Conservation (phyloP, 2,329 filamentous ascomycete genomes). For the Alternaria novae-zelandiae region DNA sequence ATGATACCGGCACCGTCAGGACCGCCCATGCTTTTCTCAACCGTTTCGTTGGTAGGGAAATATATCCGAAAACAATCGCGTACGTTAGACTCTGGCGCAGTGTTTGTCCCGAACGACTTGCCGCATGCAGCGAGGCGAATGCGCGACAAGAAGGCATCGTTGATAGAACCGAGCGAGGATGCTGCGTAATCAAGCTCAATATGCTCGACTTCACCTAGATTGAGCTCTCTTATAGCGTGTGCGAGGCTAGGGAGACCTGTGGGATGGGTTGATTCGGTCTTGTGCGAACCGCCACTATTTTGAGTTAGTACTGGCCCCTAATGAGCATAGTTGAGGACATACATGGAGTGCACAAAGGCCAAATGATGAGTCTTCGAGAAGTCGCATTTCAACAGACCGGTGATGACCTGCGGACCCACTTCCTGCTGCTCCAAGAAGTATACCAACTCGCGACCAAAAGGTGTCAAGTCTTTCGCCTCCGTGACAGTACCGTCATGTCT, state of each 20-base stretch:
- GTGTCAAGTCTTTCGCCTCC: conserved; percentile 48
- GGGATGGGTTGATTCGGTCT: conserved; percentile 47
- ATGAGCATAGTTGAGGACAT: conserved; percentile 42
- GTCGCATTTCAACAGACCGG: conserved; percentile 78
- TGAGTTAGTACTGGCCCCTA: conserved; percentile 5
- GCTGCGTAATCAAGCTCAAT: conserved; percentile 77
- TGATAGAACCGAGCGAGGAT: conserved; percentile 82
- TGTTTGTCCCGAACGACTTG: conserved; percentile 10
- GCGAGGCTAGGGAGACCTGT: conserved; percentile 80
- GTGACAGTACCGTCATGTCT: conserved; percentile 42
- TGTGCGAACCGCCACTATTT: conserved; percentile 42
- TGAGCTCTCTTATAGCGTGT: conserved; percentile 60
- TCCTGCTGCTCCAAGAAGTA: conserved; percentile 73
- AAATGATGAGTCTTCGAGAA: conserved; percentile 75
- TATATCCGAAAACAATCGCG: conserved; percentile 37
- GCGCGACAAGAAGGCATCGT: conserved; percentile 67
- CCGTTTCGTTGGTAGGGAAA: conserved; percentile 48
- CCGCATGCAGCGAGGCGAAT: conserved; percentile 65
- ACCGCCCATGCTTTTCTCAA: conserved; percentile 69
- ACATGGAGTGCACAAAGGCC: conserved; percentile 88
- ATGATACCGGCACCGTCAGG: conserved; percentile 75
- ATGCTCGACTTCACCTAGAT: conserved; percentile 46
- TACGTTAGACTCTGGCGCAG: conserved; percentile 5
- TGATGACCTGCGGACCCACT: conserved; percentile 68
- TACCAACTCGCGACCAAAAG: conserved; percentile 73